Base-by-base conservation (phyloP, 331 rosid species). In the Stylosanthes scabra region DNA sequence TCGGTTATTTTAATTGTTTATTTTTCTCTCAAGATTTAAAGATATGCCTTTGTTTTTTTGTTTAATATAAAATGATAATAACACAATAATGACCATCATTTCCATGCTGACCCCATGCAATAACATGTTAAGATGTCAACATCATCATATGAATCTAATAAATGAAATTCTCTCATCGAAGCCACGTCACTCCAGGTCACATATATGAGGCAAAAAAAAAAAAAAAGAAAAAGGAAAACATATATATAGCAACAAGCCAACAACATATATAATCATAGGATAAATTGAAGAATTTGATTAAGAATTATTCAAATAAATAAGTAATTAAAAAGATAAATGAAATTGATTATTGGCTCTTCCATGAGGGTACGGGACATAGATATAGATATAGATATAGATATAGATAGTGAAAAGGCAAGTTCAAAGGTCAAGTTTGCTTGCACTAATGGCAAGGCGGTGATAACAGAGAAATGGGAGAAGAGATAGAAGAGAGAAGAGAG, bases 381-480 rank as follows among this genome's bases (percentile, higher is more conserved):
- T n/a, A n/a, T n/a, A n/a, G n/a, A n/a, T n/a, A n/a, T n/a, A n/a
- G 10, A 9, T 6, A 3, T 6, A 12, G 25, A 40, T 9, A 41
- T 51, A 70, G 70, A 51, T 50, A 71, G 71, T 52, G 51, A 29
- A 34, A 34, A 34, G 39, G 39, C 39, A 34, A 64, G 76, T 42
- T 70, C 12, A 68, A 81, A 74, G 66, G 29, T 44, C n/a, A 72
- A 72, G 56, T 15, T 55, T 39, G 39, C 4, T 34, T 51, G 78
- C 59, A 76, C 45, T 82, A 62, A 84, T 63, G 93, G 79, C 39
- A 74, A 86, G 96, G 90, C 88, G 93, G 89, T 83, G 96, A 34
- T 34, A 34, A 34, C 39, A 34, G 39, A 74, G 80, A 80, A 59
- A 55, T 59, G 81, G 84, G 70, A 34, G 39, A 34, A 34, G 39